Evolutionary conservation across 768 basidiomycete species (phyloP), one percentile per base, ranked within the genome.

Genomic region (Phanerochaete sordida): DNA sequence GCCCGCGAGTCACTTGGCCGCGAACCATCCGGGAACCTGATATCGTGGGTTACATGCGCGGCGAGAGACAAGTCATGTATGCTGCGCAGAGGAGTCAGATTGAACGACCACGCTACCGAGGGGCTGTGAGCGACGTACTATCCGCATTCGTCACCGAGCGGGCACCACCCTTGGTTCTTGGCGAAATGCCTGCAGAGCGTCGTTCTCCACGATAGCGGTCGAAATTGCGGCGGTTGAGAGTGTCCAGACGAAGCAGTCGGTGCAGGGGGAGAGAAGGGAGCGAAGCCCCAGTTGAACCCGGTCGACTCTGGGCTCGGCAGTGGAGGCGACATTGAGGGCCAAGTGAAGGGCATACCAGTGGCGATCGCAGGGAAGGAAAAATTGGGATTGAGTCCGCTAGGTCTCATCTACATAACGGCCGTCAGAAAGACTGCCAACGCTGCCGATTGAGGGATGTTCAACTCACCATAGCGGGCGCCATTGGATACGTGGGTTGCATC

Each of bases 131-230:
- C 30, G n/a, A 66, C 77, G 65, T 66, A 80, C 81, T 79, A 78
- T 60, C 66, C 73, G 62, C 77, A 81, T 7, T 70, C 63, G 35
- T 74, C 71, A 16, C 77, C 79, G 15, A 73, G 65, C 2, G 76
- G 79, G 64, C 79, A 81, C 74, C 73, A 74, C 0, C 77, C 77
- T 23, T 72, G 67, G 64, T 76, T 76, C 55, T 76, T 75, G 52
- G 74, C 62, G 65, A 76, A 79, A 62, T 77, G 75, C 53, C 73
- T 72, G 64, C 77, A 81, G 6, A 77, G 73, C 11, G 72, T 66
- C 26, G 73, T 79, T 57, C 73, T 74, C 68, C 73, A 74, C 30
- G 64, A 72, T 27, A 69, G 50, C 21, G 69, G 64, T 26, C 65
- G 59, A 33, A 62, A 67, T 55, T 67, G 66, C 9, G 62, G 64